phyloP scores from a whole-genome alignment of 2,329 filamentous ascomycete species.

The Cadophora malorum region DNA sequence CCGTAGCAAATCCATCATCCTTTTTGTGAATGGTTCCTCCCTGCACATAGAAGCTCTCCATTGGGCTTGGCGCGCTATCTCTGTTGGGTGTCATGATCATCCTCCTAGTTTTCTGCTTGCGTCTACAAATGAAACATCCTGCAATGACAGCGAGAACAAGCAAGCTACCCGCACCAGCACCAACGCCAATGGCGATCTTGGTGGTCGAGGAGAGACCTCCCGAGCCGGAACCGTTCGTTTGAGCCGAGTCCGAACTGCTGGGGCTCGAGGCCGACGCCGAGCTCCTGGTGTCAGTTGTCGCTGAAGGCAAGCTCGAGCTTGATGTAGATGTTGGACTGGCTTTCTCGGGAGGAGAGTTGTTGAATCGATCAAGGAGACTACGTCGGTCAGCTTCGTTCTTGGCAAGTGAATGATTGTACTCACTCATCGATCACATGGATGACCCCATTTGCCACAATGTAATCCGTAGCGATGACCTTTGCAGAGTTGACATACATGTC shows the following conservation, averaged over 20 bases:
- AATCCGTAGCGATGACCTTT: conserved; percentile 54
- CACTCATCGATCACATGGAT: conserved; percentile 64
- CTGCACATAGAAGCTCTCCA: conserved; percentile 8
- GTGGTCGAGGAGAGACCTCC: conserved; percentile 7
- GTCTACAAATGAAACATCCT: conserved; percentile 12
- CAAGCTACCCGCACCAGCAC: background rate
- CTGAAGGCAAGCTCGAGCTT: background rate
- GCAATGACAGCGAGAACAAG: background rate
- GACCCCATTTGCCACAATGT: conserved; percentile 61
- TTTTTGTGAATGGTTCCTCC: conserved; percentile 14
- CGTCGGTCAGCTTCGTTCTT: conserved; percentile 1
- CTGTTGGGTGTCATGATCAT: background rate
- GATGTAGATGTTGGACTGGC: conserved; percentile 2
- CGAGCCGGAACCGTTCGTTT: background rate
- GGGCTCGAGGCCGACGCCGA: background rate
- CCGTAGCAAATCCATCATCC: conserved; percentile 3
- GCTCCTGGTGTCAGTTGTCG: background rate
- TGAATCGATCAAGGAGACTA: conserved; percentile 27
- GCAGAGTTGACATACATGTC: conserved; percentile 59
- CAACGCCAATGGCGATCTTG: conserved; percentile 22
- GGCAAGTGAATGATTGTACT: conserved; percentile 35
- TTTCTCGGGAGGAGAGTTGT: conserved; percentile 21
- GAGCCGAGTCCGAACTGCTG: background rate
- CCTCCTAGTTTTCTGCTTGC: background rate
- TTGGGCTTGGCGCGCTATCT: conserved; percentile 5